Conservation (phyloP, 2,329 filamentous ascomycete genomes). For the Verticillium klebahnii region DNA sequence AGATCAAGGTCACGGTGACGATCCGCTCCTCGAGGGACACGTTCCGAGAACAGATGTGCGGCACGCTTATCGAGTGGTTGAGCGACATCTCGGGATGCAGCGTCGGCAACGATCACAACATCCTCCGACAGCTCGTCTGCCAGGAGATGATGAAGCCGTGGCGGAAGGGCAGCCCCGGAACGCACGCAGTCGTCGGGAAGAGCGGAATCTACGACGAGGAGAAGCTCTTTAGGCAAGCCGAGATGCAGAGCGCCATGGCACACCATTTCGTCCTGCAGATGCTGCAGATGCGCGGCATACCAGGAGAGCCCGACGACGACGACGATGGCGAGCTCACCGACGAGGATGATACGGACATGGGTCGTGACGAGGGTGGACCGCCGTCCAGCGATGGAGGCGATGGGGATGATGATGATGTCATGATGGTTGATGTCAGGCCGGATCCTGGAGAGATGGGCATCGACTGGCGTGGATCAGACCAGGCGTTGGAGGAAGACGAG, state of each 20-base stretch:
- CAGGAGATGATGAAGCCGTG: slow-evolving; percentile 88
- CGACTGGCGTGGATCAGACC: slow-evolving; percentile 52
- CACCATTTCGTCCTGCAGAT: slow-evolving; percentile 27
- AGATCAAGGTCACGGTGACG: slow-evolving; percentile 94
- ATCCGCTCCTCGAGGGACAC: slow-evolving; percentile 91
- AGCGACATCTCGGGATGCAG: slow-evolving; percentile 87
- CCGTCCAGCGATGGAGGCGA: slow-evolving; percentile 20
- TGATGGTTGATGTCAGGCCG: slow-evolving; percentile 50
- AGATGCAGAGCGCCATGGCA: slow-evolving; percentile 28
- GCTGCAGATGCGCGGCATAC: slow-evolving; percentile 19
- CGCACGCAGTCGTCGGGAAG: slow-evolving; percentile 71
- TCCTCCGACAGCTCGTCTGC: slow-evolving; percentile 78
- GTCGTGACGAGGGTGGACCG: slow-evolving; percentile 10
- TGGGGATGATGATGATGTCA: slow-evolving; percentile 48
- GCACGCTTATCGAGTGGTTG: slow-evolving; percentile 95
- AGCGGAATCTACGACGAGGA: slow-evolving; percentile 81
- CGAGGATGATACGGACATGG: slow-evolving; percentile 19
- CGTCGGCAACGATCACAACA: slow-evolving; percentile 72
- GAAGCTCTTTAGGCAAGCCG: slow-evolving; percentile 47
- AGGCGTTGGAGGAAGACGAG: slow-evolving; percentile 70
- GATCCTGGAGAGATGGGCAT: slow-evolving; percentile 35
- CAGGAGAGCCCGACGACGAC: slow-evolving; percentile 26
- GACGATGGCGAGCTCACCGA: slow-evolving; percentile 30
- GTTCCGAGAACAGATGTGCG: slow-evolving; percentile 97
- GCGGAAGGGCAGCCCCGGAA: slow-evolving; percentile 79